These are phyloP conservation scores for Annulohypoxylon truncatum DNA, from an alignment of 2,329 filamentous ascomycete species.

Conservation along the genomic window DNA sequence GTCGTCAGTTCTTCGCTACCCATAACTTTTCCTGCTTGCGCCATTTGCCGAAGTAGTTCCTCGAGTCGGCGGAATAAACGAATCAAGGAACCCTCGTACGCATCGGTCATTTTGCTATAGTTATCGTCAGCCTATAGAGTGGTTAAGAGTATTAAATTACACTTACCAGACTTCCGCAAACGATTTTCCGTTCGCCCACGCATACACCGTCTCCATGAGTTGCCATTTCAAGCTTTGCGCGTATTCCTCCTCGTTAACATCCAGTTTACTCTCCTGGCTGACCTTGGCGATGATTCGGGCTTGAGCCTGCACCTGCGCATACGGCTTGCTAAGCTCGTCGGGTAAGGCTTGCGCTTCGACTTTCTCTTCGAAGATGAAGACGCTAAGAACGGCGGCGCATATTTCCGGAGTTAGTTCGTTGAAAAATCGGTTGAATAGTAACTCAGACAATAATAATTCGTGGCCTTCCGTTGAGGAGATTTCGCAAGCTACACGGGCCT, in stretches of 20 bases:
- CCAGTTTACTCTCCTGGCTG: constrained; percentile 91
- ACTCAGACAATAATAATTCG: constrained; percentile 90
- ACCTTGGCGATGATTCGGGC: constrained; percentile 92
- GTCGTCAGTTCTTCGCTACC: constrained; percentile 91
- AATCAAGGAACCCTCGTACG: constrained; percentile 96
- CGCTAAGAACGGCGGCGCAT: constrained; percentile 86
- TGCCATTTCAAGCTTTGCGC: constrained; percentile 90
- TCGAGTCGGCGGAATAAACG: constrained; percentile 95
- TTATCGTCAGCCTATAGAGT: constrained; percentile 41
- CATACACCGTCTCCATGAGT: constrained; percentile 94
- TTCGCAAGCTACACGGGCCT: constrained; percentile 96
- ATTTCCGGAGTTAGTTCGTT: constrained; percentile 92
- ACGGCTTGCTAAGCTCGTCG: constrained; percentile 88
- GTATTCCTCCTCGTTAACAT: constrained; percentile 96
- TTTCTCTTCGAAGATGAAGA: constrained; percentile 98
- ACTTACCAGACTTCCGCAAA: constrained; percentile 96
- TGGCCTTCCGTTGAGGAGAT: constrained; percentile 93
- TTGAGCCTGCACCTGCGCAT: constrained; percentile 86
- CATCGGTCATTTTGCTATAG: constrained; percentile 95
- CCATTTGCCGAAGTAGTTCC: constrained; percentile 94
- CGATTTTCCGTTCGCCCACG: constrained; percentile 89
- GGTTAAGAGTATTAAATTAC: not conserved
- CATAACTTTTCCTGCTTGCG: constrained; percentile 96
- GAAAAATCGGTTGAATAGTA: constrained; percentile 98
- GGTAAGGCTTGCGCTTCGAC: constrained; percentile 80